Evolutionary conservation across 345 rosid genomes (phyloP), one percentile per base, ranked within the genome.

Genomic region (Rubroshorea leprosula): DNA sequence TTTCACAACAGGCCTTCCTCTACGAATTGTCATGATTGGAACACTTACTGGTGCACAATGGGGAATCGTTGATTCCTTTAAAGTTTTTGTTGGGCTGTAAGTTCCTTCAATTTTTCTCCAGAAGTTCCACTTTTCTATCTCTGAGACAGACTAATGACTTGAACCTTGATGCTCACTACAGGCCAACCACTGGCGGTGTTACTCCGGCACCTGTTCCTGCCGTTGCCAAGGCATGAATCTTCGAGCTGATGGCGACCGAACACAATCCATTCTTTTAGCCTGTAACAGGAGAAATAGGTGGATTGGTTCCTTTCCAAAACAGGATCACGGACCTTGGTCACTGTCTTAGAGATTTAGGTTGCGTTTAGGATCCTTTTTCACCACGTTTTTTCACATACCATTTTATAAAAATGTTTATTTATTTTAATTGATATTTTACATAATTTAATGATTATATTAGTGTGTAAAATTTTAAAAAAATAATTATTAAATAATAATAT

Each of bases 31-130:
- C 68, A 93, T 93, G 97, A 80, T 93, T 0, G 97, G 99, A 73
- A 86, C 99, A 38, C 96, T 93, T 23, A 93, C 97, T 3, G 96
- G 94, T 59, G 83, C 88, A 1, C 94, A 93, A 57, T 93, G 99
- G 99, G 90, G 74, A 27, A 82, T 93, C 78, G 89, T 89, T 51
- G 99, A 93, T 68, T 74, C 96, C 35, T 83, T 83, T 73, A 89
- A 89, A 83, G 99, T 89, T 59, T 83, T 80, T 59, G 85, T 85
- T 63, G 99, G 99, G 54, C 71, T 85, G 99, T 93, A 80, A 86
- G 99, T 80, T 61, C 15, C 24, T 63, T 13, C 7, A 27, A 35
- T 10, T 2, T 35, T 3, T 29, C 35, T 29, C 35, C 5, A 3
- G 4, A 3, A 29, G 41, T 35, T 8, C 12, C 11, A 25, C 2